Evolutionary conservation across 768 basidiomycete genomes (phyloP).

Genomic region (Xerocomellus dryophilus): DNA sequence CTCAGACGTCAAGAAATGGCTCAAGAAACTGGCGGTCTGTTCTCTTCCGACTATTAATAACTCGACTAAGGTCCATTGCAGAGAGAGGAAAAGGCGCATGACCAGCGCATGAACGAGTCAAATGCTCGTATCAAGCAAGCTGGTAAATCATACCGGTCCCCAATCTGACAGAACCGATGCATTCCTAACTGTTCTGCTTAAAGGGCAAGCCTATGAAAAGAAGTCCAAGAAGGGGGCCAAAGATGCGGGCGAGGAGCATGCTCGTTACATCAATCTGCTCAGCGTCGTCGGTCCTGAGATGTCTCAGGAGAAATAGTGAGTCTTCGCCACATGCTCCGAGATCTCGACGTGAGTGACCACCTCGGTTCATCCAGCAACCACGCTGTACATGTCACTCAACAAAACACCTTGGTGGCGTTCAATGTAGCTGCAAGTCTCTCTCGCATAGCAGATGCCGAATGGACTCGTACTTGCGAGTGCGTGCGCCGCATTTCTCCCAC

Average conservation of each 20-base stretch:
- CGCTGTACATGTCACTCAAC: conserved; percentile 55
- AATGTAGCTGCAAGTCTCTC: conserved; percentile 62
- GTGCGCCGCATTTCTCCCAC: conserved; percentile 63
- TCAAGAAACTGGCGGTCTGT: conserved; percentile 76
- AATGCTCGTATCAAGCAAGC: conserved; percentile 79
- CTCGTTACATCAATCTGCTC: conserved; percentile 71
- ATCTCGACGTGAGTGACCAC: background rate
- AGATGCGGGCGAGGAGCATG: conserved; percentile 71
- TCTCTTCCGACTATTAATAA: background rate
- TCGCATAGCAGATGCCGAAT: conserved; percentile 76
- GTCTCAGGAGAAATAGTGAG: conserved; percentile 77
- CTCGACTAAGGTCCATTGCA: conserved; percentile 27
- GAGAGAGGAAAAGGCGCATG: conserved; percentile 81
- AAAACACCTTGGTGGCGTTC: conserved; percentile 56
- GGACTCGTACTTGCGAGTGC: conserved; percentile 69
- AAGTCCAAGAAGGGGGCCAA: conserved; percentile 70
- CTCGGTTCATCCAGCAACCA: conserved; percentile 52
- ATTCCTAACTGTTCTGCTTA: conserved; percentile 3
- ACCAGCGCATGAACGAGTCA: conserved; percentile 62
- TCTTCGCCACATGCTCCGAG: conserved; percentile 1
- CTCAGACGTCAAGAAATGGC: conserved; percentile 77
- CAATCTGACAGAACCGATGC: background rate
- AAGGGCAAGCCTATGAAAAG: conserved; percentile 75
- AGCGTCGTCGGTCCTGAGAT: conserved; percentile 73
- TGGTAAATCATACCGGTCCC: conserved; percentile 36